phyloP scores from a whole-genome alignment of 116 monocot species.

The Trichopus zeylanicus region DNA sequence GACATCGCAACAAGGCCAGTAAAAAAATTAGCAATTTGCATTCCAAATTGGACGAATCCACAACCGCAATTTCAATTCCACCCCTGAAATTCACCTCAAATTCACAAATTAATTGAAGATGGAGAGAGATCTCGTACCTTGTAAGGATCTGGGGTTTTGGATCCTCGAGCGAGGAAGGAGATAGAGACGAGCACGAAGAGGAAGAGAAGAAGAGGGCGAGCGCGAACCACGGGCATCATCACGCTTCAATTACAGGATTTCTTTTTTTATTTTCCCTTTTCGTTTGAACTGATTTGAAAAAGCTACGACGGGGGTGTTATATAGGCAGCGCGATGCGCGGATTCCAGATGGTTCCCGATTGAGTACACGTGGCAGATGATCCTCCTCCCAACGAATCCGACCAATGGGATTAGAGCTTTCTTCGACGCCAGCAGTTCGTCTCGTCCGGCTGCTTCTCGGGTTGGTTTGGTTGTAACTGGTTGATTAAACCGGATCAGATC shows the following conservation, averaged over 20 bases:
- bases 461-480: no score
- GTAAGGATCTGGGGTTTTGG: slow-evolving; percentile 74
- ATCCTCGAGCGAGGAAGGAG: slow-evolving; percentile 11
- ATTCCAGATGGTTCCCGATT: slow-evolving; percentile 33
- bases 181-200: slow-evolving; percentile 10
- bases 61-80: no score
- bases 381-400: slow-evolving; percentile 19
- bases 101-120: background rate
- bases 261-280: background rate
- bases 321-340: background rate
- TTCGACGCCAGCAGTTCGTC: no score
- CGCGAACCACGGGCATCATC: background rate
- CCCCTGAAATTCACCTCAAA: no score
- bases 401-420: slow-evolving; percentile 58
- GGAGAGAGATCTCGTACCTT: slow-evolving; percentile 29
- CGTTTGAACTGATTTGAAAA: background rate
- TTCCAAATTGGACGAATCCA: background rate
- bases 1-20: background rate
- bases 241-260: background rate
- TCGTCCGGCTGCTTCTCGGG: no score
- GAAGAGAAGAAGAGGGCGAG: background rate
- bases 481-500: no score
- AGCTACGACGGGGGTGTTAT: background rate
- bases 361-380: slow-evolving; percentile 22
- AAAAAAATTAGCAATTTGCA: background rate